Evolutionary conservation across 192 early-diverging fungal genomes (phyloP), one percentile per base, ranked within the genome.

Genomic region (Backusella luteola): DNA sequence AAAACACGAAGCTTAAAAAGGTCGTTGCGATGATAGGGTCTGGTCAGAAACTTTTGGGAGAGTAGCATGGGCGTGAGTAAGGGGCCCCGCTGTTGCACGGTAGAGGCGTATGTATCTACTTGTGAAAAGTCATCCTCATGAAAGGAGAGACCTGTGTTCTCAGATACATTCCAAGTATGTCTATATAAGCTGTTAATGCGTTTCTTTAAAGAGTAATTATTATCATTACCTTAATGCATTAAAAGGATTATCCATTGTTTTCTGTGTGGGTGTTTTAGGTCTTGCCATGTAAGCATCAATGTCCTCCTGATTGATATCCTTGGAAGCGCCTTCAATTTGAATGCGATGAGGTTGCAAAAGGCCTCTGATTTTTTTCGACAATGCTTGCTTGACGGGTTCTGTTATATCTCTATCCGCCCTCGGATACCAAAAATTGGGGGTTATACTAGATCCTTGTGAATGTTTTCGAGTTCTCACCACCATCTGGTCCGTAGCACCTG

Each of bases 81-180:
- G 8, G 76, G 81, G 0, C 89, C 88, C 19, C 85, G 79, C 63
- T 90, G 88, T 73, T 90, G 87, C 1, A 93, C 86, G 79, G 88
- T 90, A 15, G 86, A 79, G 49, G 91, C 91, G 69, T 92, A 89
- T 17, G 85, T 85, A 77, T 93, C 91, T 6, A 93, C 85, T 73
- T 91, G 88, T 34, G 71, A 73, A 85, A 91, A 93, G n/a, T 83
- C 78, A 42, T 42, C 32, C 7, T 80, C 68, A 14, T 35, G 44
- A 26, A 74, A 63, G 56, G 56, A 63, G 21, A 63, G 56, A 1
- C 56, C 56, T 1, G 56, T 63, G 9, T 29, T 63, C 1, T 63
- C 23, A 1, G 56, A 63, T 29, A 63, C 56, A 14, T 63, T 63
- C 23, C 56, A 29, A 29, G 56, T 63, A 63, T 56, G 35, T 29